Base-by-base conservation (phyloP, 345 rosid genomes). In the Salix koriyanagi region DNA sequence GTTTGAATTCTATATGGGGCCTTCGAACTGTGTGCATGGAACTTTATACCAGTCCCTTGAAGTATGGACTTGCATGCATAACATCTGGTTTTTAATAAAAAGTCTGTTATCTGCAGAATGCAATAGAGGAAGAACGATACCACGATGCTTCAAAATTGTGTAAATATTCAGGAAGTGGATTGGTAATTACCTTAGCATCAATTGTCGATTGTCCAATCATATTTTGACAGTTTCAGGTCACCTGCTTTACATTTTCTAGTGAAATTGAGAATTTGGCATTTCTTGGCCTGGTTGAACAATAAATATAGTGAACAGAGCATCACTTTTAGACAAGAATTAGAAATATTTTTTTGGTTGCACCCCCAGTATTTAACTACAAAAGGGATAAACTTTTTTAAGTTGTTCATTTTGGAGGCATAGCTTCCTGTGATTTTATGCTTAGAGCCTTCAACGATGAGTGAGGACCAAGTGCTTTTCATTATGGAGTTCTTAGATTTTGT, bases 141-240 rank as follows among this genome's bases (percentile, higher is more conserved):
- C 91, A 83, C 77, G 98, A 93, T 86, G 99, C 99, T 82, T 93
- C 93, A 15, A 85, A 83, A 76, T 77, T 95, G 81, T 88, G 91
- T 77, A 93, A 83, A 81, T 69, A 74, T 67, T 91, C 97, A 18
- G 97, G 96, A 82, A 88, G 93, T 74, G 99, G 98, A 83, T 81
- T 95, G 98, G 99, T 95, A 91, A 80, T 41, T 56, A 77, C 65
- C 44, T 25, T 42, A 16, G 54, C 60, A 75, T 56, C 62, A 19
- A 25, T 76, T 26, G 19, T 10, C 9, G 50, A 5, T 79, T 73
- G 16, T 62, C 52, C 56, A 71, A 26, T 44, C 36, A 28, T n/a
- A 64, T 23, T 73, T 72, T 62, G 26, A 64, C 23, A 42, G 44
- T 67, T 48, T n/a, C 34, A 52, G 18, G 11, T 26, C 28, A 62